phyloP scores from a whole-genome alignment of 23 red algal species.

The Chondrus crispus region DNA sequence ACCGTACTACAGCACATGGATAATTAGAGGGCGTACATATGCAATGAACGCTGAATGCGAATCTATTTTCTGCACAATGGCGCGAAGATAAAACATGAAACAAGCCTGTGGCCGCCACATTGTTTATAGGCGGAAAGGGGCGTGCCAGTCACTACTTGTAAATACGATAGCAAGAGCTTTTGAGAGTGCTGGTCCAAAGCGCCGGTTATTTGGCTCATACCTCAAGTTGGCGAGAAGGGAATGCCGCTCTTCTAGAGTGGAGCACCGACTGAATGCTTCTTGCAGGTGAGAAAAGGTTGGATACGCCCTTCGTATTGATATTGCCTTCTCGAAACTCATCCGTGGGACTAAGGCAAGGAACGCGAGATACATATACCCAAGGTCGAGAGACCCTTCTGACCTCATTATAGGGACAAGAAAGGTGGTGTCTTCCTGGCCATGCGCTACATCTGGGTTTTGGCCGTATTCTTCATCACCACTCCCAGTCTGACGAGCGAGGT shows the following conservation, averaged over 20 bases:
- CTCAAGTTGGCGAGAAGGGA: background rate
- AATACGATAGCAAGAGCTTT: background rate
- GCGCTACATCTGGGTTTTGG: background rate
- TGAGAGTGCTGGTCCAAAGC: slow-evolving; percentile 3
- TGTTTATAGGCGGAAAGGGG: no score
- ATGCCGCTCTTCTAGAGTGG: background rate
- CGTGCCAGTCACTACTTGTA: background rate
- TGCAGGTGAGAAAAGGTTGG: slow-evolving; percentile 12
- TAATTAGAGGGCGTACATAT: no score
- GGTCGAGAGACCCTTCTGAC: background rate
- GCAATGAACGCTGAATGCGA: no score
- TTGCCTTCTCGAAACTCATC: background rate
- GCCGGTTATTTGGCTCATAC: background rate
- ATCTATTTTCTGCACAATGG: no score
- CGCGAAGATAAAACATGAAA: no score
- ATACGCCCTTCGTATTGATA: slow-evolving; percentile 11
- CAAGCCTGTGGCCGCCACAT: no score
- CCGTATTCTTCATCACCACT: background rate
- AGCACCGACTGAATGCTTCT: background rate
- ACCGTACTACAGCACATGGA: no score
- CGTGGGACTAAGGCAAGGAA: slow-evolving; percentile 18
- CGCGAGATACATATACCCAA: slow-evolving; percentile 2
- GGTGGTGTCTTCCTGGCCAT: background rate
- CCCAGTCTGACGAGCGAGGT: background rate
- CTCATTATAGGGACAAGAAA: background rate